Base-by-base conservation (phyloP, 257 asterid species). In the Oldenlandia corymbosa region DNA sequence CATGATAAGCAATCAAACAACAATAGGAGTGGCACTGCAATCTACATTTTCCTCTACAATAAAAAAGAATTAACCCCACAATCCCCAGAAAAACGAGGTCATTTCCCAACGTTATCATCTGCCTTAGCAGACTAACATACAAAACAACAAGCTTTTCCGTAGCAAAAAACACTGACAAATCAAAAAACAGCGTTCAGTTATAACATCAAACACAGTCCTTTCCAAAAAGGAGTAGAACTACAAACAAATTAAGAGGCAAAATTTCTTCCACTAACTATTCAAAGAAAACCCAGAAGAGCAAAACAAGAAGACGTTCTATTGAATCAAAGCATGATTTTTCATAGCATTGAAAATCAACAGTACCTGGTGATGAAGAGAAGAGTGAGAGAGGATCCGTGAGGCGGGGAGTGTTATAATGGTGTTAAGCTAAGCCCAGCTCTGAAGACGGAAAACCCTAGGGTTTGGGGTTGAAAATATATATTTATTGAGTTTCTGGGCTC, bases 301-400 rank as follows among this genome's bases (percentile, higher is more conserved):
- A n/a, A n/a, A n/a, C n/a, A n/a, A n/a, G n/a, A n/a, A n/a, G n/a
- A n/a, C n/a, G n/a, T n/a, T n/a, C n/a, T n/a, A 61, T 20, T 20
- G 3, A 43, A 31, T 7, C 2, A n/a, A 20, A 31, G 2, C 7
- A n/a, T n/a, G 21, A 20, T 62, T 47, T 23, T 4, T 0, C 13
- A 3, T 20, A 45, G 17, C 0, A 48, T 31, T 12, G 7, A 57
- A 63, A 1, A 16, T 7, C 14, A 48, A 37, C 10, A 48, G 23
- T 63, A 63, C 68, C 68, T 63, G 55, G 13, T 32, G 24, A 27
- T 9, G 34, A 31, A 51, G 68, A 48, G 3, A n/a, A 56, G 62
- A n/a, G 18, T 7, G 62, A 36, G 47, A 23, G 21, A 16, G 21
- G 46, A 50, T 32, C 62, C 34, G 58, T 8, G 47, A 10, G 31